Conservation (phyloP, 2,329 filamentous ascomycete species). For the Ascochyta rabiei region DNA sequence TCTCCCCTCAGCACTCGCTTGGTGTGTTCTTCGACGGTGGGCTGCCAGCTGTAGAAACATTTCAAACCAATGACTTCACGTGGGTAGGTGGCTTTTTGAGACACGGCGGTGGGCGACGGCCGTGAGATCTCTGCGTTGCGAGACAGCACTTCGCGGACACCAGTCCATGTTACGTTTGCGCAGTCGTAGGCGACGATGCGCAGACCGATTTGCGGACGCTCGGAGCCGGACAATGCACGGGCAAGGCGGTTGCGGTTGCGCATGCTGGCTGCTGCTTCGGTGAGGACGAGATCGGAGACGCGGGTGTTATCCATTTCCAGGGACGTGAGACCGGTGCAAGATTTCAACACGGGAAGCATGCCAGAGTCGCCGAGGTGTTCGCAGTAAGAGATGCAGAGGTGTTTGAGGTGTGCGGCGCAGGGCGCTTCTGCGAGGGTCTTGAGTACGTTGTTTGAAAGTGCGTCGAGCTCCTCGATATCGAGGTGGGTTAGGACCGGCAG, state of each 20-base stretch:
- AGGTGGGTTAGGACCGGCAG: slow-evolving; percentile 81
- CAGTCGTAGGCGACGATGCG: slow-evolving; percentile 89
- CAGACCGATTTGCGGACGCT: slow-evolving; percentile 62
- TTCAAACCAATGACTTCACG: slow-evolving; percentile 84
- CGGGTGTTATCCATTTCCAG: slow-evolving; percentile 93
- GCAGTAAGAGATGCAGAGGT: slow-evolving; percentile 89
- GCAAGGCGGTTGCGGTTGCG: slow-evolving; percentile 65
- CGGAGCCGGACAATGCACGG: slow-evolving; percentile 36
- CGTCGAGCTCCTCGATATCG: slow-evolving; percentile 83
- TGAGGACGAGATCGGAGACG: slow-evolving; percentile 82
- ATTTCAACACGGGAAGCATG: slow-evolving; percentile 81
- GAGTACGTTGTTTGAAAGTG: slow-evolving; percentile 76
- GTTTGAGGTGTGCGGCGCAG: slow-evolving; percentile 72
- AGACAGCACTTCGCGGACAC: slow-evolving; percentile 82
- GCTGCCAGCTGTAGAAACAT: slow-evolving; percentile 94
- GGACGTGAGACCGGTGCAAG: slow-evolving; percentile 70
- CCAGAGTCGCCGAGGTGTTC: slow-evolving; percentile 82
- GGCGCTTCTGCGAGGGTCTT: slow-evolving; percentile 77
- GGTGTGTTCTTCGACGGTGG: slow-evolving; percentile 91
- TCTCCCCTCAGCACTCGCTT: slow-evolving; percentile 83
- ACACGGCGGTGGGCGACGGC: slow-evolving; percentile 43
- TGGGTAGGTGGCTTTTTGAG: slow-evolving; percentile 62
- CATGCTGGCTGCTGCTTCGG: slow-evolving; percentile 83
- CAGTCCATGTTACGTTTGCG: slow-evolving; percentile 89
- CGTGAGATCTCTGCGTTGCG: slow-evolving; percentile 78